Evolutionary conservation across 2,329 filamentous ascomycete genomes (phyloP).

Genomic region (Talaromyces sp.): DNA sequence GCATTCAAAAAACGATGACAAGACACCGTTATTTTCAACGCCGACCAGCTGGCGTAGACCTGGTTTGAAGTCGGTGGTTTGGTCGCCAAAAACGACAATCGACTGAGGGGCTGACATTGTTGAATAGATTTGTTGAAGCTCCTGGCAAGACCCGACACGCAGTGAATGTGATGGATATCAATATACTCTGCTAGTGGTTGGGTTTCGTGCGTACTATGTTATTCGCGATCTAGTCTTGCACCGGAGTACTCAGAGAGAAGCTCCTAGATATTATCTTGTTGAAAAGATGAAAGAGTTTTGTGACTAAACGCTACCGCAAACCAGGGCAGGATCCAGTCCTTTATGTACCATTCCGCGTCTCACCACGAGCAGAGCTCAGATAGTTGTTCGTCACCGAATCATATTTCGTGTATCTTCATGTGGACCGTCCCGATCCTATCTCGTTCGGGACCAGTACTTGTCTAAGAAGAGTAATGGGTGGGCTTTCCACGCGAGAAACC

Average conservation of each 20-base stretch:
- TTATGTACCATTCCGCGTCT: background rate
- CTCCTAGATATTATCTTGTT: background rate
- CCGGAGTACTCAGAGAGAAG: background rate
- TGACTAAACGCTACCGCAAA: background rate
- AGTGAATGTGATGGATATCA: background rate
- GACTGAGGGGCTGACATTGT: background rate
- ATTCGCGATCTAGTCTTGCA: background rate
- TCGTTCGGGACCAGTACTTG: background rate
- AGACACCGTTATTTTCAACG: background rate
- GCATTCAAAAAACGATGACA: background rate
- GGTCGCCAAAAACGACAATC: background rate
- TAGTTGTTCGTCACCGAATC: background rate
- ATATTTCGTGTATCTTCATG: background rate
- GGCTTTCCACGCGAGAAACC: background rate
- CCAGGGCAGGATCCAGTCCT: background rate
- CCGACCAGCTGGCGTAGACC: background rate
- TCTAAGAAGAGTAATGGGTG: background rate
- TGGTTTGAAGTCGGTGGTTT: background rate
- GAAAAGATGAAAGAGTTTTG: background rate
- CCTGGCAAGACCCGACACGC: background rate
- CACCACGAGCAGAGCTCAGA: background rate
- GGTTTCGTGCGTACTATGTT: background rate
- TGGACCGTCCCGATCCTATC: background rate
- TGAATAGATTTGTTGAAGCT: background rate
- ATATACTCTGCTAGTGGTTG: background rate